Percentiles rank a stretch among this genome's conserved stretches.
Evolutionary conservation across 2,329 filamentous ascomycete genomes (phyloP).

Genomic region (Cladosporium sphaerospermum): DNA sequence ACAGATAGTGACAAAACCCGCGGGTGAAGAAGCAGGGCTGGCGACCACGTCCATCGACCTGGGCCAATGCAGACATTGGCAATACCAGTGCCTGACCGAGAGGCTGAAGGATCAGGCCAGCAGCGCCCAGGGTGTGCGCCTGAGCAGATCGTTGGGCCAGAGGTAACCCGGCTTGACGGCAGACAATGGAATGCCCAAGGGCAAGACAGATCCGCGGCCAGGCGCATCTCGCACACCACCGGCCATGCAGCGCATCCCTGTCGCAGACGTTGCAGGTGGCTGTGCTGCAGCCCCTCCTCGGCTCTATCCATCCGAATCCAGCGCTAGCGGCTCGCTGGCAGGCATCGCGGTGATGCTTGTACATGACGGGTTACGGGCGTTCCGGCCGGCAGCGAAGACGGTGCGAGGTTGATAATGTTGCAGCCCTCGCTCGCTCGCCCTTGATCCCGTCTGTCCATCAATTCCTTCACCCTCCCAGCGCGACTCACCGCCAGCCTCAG

Average conservation of each 20-base stretch:
- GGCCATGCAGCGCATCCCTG: not conserved
- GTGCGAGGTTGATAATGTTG: not conserved
- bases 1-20: not conserved
- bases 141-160: too few relatives aligned
- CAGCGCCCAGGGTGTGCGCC: too few relatives aligned
- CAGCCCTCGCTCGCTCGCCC: not conserved
- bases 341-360: constrained; percentile 4
- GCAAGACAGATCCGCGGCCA: constrained; percentile 1
- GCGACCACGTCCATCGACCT: too few relatives aligned
- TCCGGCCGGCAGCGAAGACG: not conserved
- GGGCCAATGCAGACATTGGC: too few relatives aligned
- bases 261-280: constrained; percentile 8
- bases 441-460: not conserved
- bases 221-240: not conserved
- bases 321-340: constrained; percentile 2
- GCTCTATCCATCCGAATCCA: not conserved
- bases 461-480: not conserved
- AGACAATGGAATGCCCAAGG: too few relatives aligned
- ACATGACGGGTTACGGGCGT: constrained; percentile 1
- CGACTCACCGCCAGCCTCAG: not conserved
- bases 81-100: too few relatives aligned
- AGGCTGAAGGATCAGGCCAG: too few relatives aligned
- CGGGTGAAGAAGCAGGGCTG: too few relatives aligned
- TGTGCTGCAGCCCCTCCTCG: constrained; percentile 2
- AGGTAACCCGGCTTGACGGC: too few relatives aligned